Percentiles rank a stretch among this genome's conserved stretches.
Evolutionary conservation across 192 early-diverging fungal genomes (phyloP).

Genomic region (Paraglomus occultum): DNA sequence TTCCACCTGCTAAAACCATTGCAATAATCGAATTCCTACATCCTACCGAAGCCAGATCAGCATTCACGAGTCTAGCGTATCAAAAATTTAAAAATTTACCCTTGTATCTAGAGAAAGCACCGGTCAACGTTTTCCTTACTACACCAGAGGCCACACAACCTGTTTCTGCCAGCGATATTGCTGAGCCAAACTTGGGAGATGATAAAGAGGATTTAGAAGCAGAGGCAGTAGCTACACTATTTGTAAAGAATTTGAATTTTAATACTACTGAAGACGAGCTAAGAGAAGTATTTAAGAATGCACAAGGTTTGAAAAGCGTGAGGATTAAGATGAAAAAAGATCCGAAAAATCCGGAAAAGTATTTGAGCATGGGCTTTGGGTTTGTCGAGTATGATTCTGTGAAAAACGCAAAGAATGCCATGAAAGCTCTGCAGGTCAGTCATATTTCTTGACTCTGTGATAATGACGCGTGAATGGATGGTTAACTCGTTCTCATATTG

Average conservation of each 20-base stretch:
- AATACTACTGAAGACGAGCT: slow-evolving; percentile 81
- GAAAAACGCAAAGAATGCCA: slow-evolving; percentile 77
- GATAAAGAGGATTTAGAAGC: slow-evolving; percentile 47
- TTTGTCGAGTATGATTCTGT: slow-evolving; percentile 89
- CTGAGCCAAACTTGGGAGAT: slow-evolving; percentile 44
- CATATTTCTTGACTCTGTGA: not conserved
- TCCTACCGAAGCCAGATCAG: slow-evolving; percentile 84
- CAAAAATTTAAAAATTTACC: slow-evolving; percentile 88
- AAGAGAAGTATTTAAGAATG: slow-evolving; percentile 64
- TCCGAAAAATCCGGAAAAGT: slow-evolving; percentile 72
- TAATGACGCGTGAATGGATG: not conserved
- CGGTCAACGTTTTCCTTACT: slow-evolving; percentile 71
- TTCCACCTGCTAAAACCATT: slow-evolving; percentile 91
- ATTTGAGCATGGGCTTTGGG: slow-evolving; percentile 96
- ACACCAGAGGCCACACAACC: slow-evolving; percentile 47
- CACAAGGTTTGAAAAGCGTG: slow-evolving; percentile 81
- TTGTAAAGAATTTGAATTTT: slow-evolving; percentile 97
- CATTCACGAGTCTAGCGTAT: slow-evolving; percentile 88
- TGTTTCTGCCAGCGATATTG: slow-evolving; percentile 47
- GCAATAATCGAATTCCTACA: slow-evolving; percentile 93
- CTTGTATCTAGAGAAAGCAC: slow-evolving; percentile 93
- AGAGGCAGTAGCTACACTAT: slow-evolving; percentile 69
- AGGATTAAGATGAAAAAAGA: slow-evolving; percentile 84
- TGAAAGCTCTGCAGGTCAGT: slow-evolving; percentile 82
- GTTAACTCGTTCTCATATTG: not conserved